phyloP scores from a whole-genome alignment of 2,329 filamentous ascomycete species.

The Epichloe aotearoae region DNA sequence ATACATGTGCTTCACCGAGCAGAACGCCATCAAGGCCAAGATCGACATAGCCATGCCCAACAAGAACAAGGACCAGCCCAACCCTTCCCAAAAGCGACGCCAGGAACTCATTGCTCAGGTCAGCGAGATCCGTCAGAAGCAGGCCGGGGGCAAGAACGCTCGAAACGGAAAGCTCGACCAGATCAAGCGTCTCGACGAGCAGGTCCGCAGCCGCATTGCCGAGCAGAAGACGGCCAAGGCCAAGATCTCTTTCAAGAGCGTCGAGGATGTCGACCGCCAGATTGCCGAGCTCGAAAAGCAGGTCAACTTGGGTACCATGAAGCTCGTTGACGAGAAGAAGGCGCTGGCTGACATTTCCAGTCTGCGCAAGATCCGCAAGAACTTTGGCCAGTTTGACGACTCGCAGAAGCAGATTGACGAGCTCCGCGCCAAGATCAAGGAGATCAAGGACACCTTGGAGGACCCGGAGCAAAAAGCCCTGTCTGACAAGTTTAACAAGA shows the following conservation, averaged over 20 bases:
- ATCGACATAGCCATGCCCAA: conserved; percentile 68
- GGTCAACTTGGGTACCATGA: conserved; percentile 83
- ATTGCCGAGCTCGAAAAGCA: conserved; percentile 71
- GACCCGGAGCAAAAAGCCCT: conserved; percentile 84
- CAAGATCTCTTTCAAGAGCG: conserved; percentile 73
- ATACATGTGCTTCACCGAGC: conserved; percentile 8
- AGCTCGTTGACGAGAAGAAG: conserved; percentile 96
- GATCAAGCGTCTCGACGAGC: conserved; percentile 83
- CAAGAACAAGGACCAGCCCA: conserved; percentile 65
- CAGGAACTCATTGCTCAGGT: conserved; percentile 74
- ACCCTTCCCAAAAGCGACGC: conserved; percentile 67
- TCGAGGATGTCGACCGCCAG: conserved; percentile 75
- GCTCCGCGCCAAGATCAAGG: conserved; percentile 73
- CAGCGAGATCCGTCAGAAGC: conserved; percentile 73
- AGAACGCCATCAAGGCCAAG: conserved; percentile 83
- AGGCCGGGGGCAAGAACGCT: conserved; percentile 74
- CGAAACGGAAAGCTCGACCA: conserved; percentile 71
- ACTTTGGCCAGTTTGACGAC: conserved; percentile 73
- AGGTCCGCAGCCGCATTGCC: conserved; percentile 68
- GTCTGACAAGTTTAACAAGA: conserved; percentile 70
- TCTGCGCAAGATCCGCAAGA: conserved; percentile 82
- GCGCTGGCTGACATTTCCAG: conserved; percentile 68
- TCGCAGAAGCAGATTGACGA: conserved; percentile 82
- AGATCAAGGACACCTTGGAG: conserved; percentile 78
- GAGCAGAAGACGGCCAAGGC: conserved; percentile 79